Percentiles rank a stretch among this genome's conserved stretches.
Evolutionary conservation across 257 asterid species (phyloP).

Genomic region (Euphrasia confusa): DNA sequence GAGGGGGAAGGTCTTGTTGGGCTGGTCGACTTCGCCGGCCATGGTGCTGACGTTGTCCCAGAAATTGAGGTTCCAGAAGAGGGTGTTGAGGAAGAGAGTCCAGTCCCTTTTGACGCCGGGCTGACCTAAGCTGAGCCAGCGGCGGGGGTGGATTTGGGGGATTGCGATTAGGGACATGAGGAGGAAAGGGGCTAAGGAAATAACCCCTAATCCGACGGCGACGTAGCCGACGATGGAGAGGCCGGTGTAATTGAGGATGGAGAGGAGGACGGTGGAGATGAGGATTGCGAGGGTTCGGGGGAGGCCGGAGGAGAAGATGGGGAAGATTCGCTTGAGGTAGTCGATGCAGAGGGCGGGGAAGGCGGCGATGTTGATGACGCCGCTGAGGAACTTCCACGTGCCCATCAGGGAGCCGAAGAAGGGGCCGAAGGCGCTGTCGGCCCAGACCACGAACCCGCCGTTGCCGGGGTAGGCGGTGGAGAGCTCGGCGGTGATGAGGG

Average conservation of each 20-base stretch:
- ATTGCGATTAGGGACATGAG: conserved; percentile 60
- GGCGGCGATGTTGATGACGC: conserved; percentile 73
- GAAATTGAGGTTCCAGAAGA: conserved; percentile 72
- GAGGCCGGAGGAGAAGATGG: conserved; percentile 41
- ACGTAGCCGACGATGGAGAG: conserved; percentile 58
- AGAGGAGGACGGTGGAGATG: conserved; percentile 34
- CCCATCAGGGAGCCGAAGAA: conserved; percentile 86
- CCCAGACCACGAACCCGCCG: conserved; percentile 91
- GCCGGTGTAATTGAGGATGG: conserved; percentile 59
- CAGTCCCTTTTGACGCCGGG: conserved; percentile 51
- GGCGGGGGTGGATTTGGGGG: conserved; percentile 53
- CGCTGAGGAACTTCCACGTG: conserved; percentile 64
- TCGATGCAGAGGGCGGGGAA: conserved; percentile 62
- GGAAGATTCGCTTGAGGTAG: conserved; percentile 52
- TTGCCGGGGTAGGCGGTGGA: conserved; percentile 78
- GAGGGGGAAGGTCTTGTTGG: conserved; percentile 46
- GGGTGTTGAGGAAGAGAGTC: conserved; percentile 58
- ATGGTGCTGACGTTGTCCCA: conserved; percentile 78
- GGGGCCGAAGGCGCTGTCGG: conserved; percentile 78
- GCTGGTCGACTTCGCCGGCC: conserved; percentile 74
- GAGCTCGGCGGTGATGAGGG: conserved; percentile 86
- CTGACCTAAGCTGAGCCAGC: conserved; percentile 62
- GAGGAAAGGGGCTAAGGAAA: conserved; percentile 55
- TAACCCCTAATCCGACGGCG: conserved; percentile 52
- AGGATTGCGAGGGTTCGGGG: conserved; percentile 44